phyloP scores from a whole-genome alignment of 495 filamentous ascomycete genomes.

The Penicillium ochrochloron region DNA sequence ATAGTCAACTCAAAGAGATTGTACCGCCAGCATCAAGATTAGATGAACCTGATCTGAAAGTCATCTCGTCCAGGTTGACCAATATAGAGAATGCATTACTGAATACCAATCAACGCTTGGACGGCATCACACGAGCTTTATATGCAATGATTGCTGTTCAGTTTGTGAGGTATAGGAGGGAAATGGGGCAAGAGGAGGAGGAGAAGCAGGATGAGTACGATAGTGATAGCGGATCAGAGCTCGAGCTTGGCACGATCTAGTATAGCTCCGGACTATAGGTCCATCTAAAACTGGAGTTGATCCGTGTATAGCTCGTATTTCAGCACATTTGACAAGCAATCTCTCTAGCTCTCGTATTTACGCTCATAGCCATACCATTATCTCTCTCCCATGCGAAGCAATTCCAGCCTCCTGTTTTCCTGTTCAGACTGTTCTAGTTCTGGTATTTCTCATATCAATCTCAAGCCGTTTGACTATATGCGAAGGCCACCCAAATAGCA shows the following conservation, averaged over 20 bases:
- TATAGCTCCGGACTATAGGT: no score
- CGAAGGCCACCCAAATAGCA: conserved; percentile 14
- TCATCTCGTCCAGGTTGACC: neutral
- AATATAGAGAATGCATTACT: neutral
- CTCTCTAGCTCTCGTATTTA: no score
- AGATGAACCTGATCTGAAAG: neutral
- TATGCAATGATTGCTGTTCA: neutral
- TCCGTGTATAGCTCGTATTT: neutral
- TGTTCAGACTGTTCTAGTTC: neutral
- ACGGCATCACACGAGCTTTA: neutral
- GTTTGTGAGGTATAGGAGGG: neutral
- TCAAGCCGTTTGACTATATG: neutral
- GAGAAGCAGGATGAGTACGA: neutral
- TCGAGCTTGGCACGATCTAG: no score
- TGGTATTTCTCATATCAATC: neutral
- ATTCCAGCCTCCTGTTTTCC: no score
- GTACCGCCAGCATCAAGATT: neutral
- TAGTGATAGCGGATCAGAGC: neutral
- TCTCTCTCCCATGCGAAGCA: neutral
- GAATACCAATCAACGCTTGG: neutral
- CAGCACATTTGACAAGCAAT: no score
- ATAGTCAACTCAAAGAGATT: neutral
- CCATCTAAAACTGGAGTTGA: no score
- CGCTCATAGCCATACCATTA: neutral
- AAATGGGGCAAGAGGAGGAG: neutral